Percentiles rank a stretch among this genome's conserved stretches.
Evolutionary conservation across 2,329 filamentous ascomycete genomes (phyloP).

Genomic region (Hansfordia pulvinata): DNA sequence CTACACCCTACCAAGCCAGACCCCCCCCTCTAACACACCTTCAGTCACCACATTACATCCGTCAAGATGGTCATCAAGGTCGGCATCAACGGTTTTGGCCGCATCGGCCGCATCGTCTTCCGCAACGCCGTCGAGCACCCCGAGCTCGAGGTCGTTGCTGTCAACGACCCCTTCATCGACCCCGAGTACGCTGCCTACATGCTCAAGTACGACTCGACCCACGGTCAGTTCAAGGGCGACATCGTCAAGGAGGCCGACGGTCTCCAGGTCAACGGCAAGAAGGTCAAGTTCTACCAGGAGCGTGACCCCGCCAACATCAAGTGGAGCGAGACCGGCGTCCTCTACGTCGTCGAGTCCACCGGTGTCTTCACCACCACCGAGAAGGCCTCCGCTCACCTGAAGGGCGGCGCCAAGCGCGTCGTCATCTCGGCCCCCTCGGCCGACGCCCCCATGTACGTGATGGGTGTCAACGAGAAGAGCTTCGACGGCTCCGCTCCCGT

Average conservation of each 20-base stretch:
- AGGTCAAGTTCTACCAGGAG: constrained; percentile 88
- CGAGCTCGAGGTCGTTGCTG: constrained; percentile 84
- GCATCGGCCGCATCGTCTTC: constrained; percentile 98
- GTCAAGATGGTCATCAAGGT: constrained; percentile 54
- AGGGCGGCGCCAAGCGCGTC: constrained; percentile 97
- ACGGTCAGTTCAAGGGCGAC: constrained; percentile 92
- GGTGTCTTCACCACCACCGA: constrained; percentile 99
- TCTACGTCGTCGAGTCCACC: constrained; percentile 95
- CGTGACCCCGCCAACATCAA: constrained; percentile 80
- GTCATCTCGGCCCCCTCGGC: constrained; percentile 84
- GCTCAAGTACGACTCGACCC: constrained; percentile 98
- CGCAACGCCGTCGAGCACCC: constrained; percentile 88
- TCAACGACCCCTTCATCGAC: constrained; percentile 99
- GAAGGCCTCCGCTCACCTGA: constrained; percentile 88
- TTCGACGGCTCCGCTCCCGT: constrained; percentile 87
- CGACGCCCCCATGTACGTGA: constrained; percentile 99
- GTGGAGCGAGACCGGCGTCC: constrained; percentile 75
- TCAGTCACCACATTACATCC: constrained; percentile 6
- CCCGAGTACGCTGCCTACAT: constrained; percentile 97
- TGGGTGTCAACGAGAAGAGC: constrained; percentile 92
- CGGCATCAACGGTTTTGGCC: constrained; percentile 99
- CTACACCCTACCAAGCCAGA: too few species aligned
- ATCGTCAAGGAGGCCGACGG: constrained; percentile 58
- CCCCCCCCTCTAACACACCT: too few species aligned
- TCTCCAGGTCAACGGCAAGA: constrained; percentile 88